Evolutionary conservation across 164 flowering plant genomes (phyloP).

Genomic region (Santalum album): DNA sequence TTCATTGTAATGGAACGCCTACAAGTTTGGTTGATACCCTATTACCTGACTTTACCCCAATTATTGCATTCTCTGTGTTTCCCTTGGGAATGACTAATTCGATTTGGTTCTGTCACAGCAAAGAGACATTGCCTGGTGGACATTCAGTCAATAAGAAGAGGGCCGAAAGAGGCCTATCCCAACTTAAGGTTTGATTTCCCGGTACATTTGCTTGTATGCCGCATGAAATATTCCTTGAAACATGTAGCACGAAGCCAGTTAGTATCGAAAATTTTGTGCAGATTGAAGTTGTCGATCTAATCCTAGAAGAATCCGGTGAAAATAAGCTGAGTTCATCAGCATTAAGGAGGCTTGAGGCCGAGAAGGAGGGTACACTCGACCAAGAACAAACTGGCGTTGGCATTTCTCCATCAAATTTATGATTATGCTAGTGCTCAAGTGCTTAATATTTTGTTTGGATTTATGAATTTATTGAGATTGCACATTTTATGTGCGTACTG

Average conservation of each 20-base stretch:
- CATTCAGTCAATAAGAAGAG: slow-evolving; percentile 74
- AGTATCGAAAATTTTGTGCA: slow-evolving; percentile 17
- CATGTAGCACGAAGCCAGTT: background rate
- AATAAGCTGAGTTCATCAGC: slow-evolving; percentile 69
- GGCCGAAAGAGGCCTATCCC: slow-evolving; percentile 68
- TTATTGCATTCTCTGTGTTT: background rate
- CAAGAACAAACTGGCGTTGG: too few species aligned
- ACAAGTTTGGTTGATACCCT: background rate
- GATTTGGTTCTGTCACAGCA: slow-evolving; percentile 33
- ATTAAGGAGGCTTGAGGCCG: slow-evolving; percentile 65
- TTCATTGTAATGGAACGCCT: background rate
- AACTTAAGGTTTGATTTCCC: slow-evolving; percentile 47
- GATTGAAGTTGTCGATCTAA: slow-evolving; percentile 83
- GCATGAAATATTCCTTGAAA: background rate
- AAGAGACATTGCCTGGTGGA: slow-evolving; percentile 82
- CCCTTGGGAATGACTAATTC: background rate
- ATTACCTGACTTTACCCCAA: background rate
- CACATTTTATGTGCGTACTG: too few species aligned
- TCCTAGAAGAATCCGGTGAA: slow-evolving; percentile 49
- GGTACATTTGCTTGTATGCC: background rate
- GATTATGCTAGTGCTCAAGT: too few species aligned
- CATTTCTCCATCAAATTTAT: too few species aligned
- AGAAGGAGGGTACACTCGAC: slow-evolving; percentile 18
- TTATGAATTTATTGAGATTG: too few species aligned
- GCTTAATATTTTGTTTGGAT: too few species aligned